Base-by-base conservation (phyloP, 352 stramenopile species). In the Blastocystis sp. region DNA sequence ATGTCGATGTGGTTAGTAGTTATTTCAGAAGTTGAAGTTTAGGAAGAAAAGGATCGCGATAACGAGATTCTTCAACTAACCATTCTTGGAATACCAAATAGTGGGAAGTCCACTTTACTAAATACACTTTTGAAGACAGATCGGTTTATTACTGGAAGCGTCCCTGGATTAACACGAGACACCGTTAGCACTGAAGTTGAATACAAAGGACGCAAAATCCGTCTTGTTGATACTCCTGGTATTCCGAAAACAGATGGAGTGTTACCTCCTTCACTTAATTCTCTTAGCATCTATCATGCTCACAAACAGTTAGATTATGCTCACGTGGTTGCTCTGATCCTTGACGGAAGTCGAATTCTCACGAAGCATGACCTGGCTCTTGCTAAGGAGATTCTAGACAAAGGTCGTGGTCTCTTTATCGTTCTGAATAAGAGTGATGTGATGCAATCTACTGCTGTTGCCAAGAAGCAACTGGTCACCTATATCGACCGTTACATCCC, bases 61-160 rank as follows among this genome's bases (percentile, higher is more conserved):
- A 22, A 81, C n/a, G 70, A 81, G 70, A 81, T 81, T 62, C 54
- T 88, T 24, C 62, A 92, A 75, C 56, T 94, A 4, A 90, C 91
- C 6, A 91, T 94, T 35, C 79, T 94, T 9, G 92, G 92, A 0
- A 64, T 90, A n/a, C 91, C 91, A 6, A 92, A 94, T 82, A 92
- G 93, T 42, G 92, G 92, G 9, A 94, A 94, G 78, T 92, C 89
- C 44, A 93, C 92, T 11, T 79, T 94, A 5, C 53, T 93, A 5
- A 94, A 94, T 70, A 90, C 78, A 4, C 66, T 94, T 22, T 54
- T 94, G 4, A 90, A 90, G 53, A 89, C 91, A 64, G 82, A 93
- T 22, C 69, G 91, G 15, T 75, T 92, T 37, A 91, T 93, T 35
- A 84, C 92, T 5, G 92, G 92, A 5, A 90, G 91, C 17, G 90